Base-by-base conservation (phyloP, 306 rosid genomes). In the Cercis canadensis region DNA sequence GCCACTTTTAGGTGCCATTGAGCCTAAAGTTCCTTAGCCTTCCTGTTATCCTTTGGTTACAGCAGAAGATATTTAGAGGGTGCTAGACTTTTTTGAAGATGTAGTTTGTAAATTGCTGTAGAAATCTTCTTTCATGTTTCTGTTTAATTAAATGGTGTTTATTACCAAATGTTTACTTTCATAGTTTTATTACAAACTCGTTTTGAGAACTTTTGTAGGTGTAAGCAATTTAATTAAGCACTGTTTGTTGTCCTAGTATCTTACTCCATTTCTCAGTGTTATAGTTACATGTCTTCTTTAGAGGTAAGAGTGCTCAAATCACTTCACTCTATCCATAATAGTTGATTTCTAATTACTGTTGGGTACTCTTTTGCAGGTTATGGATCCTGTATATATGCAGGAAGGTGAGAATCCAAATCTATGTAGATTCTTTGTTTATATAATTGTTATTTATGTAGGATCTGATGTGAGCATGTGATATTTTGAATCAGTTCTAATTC, bases 301-400 rank as follows among this genome's bases (percentile, higher is more conserved):
- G 3, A 1, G 29, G 29, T 24, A 24, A 24, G 29, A 24, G 3
- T 1, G 29, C 29, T 24, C 29, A 24, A 24, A 24, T 24, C 29
- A 24, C 29, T 24, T 24, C 29, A 24, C 29, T 24, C 29, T 24
- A 3, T 24, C 29, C 29, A 13, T 57, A 16, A n/a, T 41, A 63
- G 44, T 58, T 50, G 41, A 29, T 8, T 37, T 33, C 32, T 16
- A 46, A 29, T 50, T 52, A 41, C 56, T 64, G 51, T 19, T 65
- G 41, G 62, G 57, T 49, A 19, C 32, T 45, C 16, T 39, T 29
- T 82, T 82, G 79, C 90, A 93, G 98, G 98, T 87, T 17, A 82
- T 84, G 96, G 97, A 19, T 77, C 92, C 72, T 93, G 98, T 73
- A 69, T 46, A 79, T 90, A 69, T 79, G 17, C 92, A 0, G 96